Evolutionary conservation across 306 rosid species (phyloP).

Genomic region (Prunus padus): DNA sequence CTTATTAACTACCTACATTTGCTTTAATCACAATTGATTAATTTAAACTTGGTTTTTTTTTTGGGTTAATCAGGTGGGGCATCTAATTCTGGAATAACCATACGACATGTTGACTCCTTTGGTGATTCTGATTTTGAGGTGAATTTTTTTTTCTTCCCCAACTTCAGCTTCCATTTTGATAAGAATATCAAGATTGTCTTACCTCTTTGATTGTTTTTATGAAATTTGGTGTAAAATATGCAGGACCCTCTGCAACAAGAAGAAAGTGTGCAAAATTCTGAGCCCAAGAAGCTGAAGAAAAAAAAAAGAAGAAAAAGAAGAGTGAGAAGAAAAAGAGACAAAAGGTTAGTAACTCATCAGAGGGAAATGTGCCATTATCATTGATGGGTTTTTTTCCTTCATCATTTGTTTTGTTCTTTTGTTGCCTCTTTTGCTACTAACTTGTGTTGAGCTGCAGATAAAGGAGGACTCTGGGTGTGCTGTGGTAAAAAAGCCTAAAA

Average conservation of each 20-base stretch:
- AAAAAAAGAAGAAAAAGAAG: constrained; percentile 40
- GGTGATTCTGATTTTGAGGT: constrained; percentile 64
- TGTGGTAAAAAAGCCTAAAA: constrained; percentile 42
- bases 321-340: constrained; percentile 49
- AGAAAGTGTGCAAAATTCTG: constrained; percentile 31
- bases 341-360: constrained; percentile 42
- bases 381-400: constrained; percentile 7
- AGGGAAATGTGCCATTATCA: background rate
- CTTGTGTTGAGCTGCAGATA: constrained; percentile 39
- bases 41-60: constrained; percentile 8
- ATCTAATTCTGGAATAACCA: constrained; percentile 47
- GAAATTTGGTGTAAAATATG: constrained; percentile 9
- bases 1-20: background rate
- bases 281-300: constrained; percentile 44
- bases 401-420: background rate
- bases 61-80: constrained; percentile 47
- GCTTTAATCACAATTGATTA: background rate
- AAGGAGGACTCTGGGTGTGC: constrained; percentile 40
- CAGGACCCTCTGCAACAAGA: constrained; percentile 50
- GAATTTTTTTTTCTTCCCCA: background rate
- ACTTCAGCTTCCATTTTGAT: background rate
- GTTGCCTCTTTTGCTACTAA: constrained; percentile 11
- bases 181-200: background rate
- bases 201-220: background rate
- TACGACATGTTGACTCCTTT: constrained; percentile 71